Evolutionary conservation across 2,329 filamentous ascomycete species (phyloP).

Genomic region (Pestalotiopsis sp.): DNA sequence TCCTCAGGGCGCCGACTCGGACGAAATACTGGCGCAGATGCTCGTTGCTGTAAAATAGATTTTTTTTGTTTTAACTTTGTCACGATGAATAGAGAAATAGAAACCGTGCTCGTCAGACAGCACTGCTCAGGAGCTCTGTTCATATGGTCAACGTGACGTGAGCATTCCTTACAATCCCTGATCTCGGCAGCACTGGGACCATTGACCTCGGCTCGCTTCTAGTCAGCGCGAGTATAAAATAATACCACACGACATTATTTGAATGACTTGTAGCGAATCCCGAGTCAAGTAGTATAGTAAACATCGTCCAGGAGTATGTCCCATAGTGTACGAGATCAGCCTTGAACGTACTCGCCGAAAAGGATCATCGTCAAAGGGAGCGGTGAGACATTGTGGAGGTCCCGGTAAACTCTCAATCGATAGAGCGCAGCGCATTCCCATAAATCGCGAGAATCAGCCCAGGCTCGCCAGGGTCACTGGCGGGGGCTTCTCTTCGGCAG

Average conservation of each 20-base stretch:
- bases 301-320: not conserved
- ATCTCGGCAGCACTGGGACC: not conserved
- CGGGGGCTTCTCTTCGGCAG: too few species aligned
- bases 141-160: not conserved
- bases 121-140: not conserved
- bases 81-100: not conserved
- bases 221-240: too few species aligned
- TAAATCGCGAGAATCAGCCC: not conserved
- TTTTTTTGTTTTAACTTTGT: not conserved
- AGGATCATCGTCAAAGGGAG: not conserved
- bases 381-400: not conserved
- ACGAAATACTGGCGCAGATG: not conserved
- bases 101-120: not conserved
- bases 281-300: not conserved
- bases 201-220: not conserved
- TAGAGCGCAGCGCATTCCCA: not conserved
- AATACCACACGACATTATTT: not conserved
- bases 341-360: not conserved
- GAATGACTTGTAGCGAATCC: not conserved
- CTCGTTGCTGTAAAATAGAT: not conserved
- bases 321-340: not conserved
- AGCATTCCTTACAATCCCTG: not conserved
- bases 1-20: constrained; percentile 17
- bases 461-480: too few species aligned
- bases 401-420: not conserved